These are phyloP conservation scores for Yamadazyma blattariae DNA, from an alignment of 1,139 yeast species.

Conservation along the genomic window DNA sequence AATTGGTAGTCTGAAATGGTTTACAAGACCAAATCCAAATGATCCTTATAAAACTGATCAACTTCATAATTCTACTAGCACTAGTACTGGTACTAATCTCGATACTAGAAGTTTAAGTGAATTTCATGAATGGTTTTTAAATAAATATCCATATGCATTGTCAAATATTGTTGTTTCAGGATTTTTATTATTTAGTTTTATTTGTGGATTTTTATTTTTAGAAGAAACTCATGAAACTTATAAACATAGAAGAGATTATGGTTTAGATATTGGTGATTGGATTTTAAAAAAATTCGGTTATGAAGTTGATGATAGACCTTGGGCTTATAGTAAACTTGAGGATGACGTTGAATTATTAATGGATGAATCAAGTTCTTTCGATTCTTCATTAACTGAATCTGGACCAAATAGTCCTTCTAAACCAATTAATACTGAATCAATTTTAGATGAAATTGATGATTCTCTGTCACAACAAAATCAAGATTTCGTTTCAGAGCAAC, in stretches of 20 bases:
- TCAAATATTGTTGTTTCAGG: conserved; percentile 55
- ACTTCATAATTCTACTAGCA: background rate
- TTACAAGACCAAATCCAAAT: conserved; percentile 28
- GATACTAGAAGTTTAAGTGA: background rate
- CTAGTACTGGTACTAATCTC: background rate
- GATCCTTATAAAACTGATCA: conserved; percentile 6
- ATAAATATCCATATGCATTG: conserved; percentile 51
- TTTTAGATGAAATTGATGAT: conserved; percentile 2
- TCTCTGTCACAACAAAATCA: background rate
- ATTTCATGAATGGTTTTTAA: conserved; percentile 4
- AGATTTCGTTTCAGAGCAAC: too few relatives aligned
- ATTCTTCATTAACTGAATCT: too few relatives aligned
- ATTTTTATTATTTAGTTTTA: conserved; percentile 36
- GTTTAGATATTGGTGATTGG: conserved; percentile 51
- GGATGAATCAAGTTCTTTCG: background rate
- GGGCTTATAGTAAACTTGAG: conserved; percentile 5
- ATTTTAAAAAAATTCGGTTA: conserved; percentile 33
- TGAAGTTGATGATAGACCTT: conserved; percentile 9
- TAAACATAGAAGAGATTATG: conserved; percentile 43
- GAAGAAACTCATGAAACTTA: conserved; percentile 56
- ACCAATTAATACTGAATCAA: background rate
- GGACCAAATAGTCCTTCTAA: too few relatives aligned
- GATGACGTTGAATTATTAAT: background rate
- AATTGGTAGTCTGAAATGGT: conserved; percentile 43
- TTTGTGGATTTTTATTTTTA: conserved; percentile 47